Evolutionary conservation across 768 basidiomycete genomes (phyloP).

Genomic region (Saitozyma sp.): DNA sequence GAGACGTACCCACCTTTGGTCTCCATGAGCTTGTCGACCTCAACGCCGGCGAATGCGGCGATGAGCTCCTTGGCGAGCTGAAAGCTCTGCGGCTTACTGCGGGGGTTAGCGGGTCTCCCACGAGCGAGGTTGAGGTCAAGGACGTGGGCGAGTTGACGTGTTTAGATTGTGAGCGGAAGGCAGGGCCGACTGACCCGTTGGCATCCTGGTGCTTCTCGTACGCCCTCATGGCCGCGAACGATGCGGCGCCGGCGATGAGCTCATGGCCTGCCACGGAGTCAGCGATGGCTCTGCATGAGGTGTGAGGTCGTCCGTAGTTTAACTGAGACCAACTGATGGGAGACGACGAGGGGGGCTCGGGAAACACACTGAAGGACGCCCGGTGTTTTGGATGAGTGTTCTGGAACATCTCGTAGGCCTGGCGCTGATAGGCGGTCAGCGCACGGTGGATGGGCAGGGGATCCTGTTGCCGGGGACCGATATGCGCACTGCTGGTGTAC

Average conservation of each 20-base stretch:
- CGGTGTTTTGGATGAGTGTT: slow-evolving; percentile 12
- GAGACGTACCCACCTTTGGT: slow-evolving; percentile 36
- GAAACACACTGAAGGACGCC: slow-evolving; percentile 11
- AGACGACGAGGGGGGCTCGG: too few relatives aligned
- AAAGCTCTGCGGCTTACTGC: slow-evolving; percentile 39
- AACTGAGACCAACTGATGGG: too few relatives aligned
- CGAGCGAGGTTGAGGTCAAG: too few relatives aligned
- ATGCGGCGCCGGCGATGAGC: slow-evolving; percentile 36
- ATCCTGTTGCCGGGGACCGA: too few relatives aligned
- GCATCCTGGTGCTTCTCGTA: slow-evolving; percentile 45
- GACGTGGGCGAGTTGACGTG: too few relatives aligned
- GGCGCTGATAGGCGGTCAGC: slow-evolving; percentile 11
- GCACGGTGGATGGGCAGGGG: too few relatives aligned
- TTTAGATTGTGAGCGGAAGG: too few relatives aligned
- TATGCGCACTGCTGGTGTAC: too few relatives aligned
- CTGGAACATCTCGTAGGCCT: slow-evolving; percentile 18
- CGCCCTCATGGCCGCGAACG: slow-evolving; percentile 50
- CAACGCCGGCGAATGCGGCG: slow-evolving; percentile 50
- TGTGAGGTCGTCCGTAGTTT: too few relatives aligned
- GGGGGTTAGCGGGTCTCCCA: too few relatives aligned
- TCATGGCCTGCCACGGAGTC: slow-evolving; percentile 10
- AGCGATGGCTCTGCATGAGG: not conserved
- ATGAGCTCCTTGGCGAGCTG: slow-evolving; percentile 45
- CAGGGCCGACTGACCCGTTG: slow-evolving; percentile 11
- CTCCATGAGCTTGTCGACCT: slow-evolving; percentile 51